Percentiles rank a stretch among this genome's conserved stretches.
phyloP scores from a whole-genome alignment of 495 filamentous ascomycete species.

The Letharia columbiana region DNA sequence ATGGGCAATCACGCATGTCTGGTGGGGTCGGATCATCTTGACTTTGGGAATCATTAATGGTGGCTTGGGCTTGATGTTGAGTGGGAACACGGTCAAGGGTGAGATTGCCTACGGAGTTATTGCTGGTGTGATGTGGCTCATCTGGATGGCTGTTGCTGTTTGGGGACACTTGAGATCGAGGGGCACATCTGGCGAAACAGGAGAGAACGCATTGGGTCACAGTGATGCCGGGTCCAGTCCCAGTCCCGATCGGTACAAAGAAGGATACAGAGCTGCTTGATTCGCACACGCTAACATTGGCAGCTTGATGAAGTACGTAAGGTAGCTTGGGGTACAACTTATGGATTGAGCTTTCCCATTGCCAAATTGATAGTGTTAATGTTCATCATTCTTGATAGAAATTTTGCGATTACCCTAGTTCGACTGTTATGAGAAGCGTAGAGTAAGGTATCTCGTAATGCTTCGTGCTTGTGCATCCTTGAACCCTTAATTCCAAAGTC shows the following conservation, averaged over 20 bases:
- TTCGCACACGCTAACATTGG: neutral
- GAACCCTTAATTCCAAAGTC: neutral
- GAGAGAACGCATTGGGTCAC: conserved; percentile 10
- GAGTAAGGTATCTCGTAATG: no score
- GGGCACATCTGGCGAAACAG: conserved; percentile 10
- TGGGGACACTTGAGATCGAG: conserved; percentile 5
- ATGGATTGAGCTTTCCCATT: neutral
- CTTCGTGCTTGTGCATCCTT: no score
- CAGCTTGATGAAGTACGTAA: neutral
- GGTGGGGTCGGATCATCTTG: conserved; percentile 58
- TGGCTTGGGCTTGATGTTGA: conserved; percentile 54
- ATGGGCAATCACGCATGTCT: conserved; percentile 56
- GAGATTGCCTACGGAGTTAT: conserved; percentile 53
- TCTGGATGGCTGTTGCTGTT: conserved; percentile 37
- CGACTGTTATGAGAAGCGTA: no score
- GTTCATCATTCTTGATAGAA: neutral
- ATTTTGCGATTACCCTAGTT: no score
- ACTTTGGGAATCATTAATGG: conserved; percentile 62
- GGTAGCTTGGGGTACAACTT: neutral
- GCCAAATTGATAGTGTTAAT: neutral
- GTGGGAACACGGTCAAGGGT: conserved; percentile 35
- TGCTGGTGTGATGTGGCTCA: conserved; percentile 42
- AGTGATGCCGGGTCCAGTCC: neutral
- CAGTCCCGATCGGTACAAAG: conserved; percentile 2
- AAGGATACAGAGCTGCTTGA: neutral